Evolutionary conservation across 78 protist species (phyloP), one percentile per base, ranked within the genome.

Genomic region (Dictyostelium capitatum): DNA sequence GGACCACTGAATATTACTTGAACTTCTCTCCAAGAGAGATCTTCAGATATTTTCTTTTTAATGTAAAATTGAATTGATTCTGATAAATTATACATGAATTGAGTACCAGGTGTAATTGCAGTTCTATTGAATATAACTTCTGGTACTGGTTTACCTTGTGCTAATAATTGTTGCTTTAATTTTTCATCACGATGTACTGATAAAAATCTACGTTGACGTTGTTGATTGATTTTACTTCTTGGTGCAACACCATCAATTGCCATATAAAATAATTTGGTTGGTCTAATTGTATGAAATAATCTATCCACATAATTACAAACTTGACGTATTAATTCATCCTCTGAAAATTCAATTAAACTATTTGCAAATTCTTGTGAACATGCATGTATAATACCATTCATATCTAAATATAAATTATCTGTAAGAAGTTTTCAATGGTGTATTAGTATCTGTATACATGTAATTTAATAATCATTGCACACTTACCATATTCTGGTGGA

Each of bases 371-470:
- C 97, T 97, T 19, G 99, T 98, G 89, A 98, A 99, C 75, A 94
- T 74, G 91, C 99, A 98, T 99, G 99, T 73, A 99, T 98, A 77
- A 99, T 94, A 56, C 99, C 99, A 95, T 99, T 99, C 99, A 99
- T 97, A 70, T 99, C 99, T n/a, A 99, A 96, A 85, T 99, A 99
- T 23, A 99, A 95, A 87, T 96, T 96, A 95, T 99, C 99, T 82
- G 69, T 97, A n/a, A n/a, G n/a, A n/a, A n/a, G n/a, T n/a, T n/a
- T n/a, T n/a, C n/a, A n/a, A n/a, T n/a, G n/a, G n/a, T n/a, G n/a
- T n/a, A n/a, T 19, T 11, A n/a, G 12, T 75, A 25, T n/a, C n/a
- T n/a, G n/a, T 37, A 37, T 37, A 37, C 43, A 37, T 37, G 2
- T 37, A 37, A 37, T 37, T 3, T 37, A 37, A 37, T 2, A 37